phyloP scores from a whole-genome alignment of 331 rosid species.

The Malus hybrid region DNA sequence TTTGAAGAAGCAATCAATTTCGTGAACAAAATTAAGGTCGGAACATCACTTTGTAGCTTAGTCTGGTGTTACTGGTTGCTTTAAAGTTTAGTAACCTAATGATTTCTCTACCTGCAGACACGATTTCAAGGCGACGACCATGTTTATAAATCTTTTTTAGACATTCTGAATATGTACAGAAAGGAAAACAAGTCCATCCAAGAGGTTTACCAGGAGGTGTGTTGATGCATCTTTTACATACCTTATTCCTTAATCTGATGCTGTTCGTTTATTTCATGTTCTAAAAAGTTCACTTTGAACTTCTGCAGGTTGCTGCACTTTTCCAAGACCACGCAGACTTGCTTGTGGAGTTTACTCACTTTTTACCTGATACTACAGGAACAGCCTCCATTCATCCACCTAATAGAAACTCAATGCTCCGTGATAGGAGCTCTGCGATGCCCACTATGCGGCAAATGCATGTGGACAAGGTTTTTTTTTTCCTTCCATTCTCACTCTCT shows the following conservation, averaged over 20 bases:
- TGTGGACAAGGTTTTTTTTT: slow-evolving; percentile 74
- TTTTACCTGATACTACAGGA: slow-evolving; percentile 74
- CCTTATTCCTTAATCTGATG: background rate
- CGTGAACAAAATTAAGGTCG: slow-evolving; percentile 94
- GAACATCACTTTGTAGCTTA: slow-evolving; percentile 9
- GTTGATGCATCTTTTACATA: slow-evolving; percentile 28
- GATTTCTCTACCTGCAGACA: slow-evolving; percentile 45
- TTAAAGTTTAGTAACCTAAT: slow-evolving; percentile 21
- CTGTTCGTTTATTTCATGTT: slow-evolving; percentile 2
- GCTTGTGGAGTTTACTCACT: slow-evolving; percentile 81
- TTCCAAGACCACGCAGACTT: slow-evolving; percentile 76
- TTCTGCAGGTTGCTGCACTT: slow-evolving; percentile 72
- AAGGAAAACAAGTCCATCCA: slow-evolving; percentile 79
- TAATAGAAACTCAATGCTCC: slow-evolving; percentile 55
- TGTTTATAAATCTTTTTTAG: slow-evolving; percentile 90
- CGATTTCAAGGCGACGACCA: slow-evolving; percentile 90
- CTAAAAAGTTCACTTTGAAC: slow-evolving; percentile 14
- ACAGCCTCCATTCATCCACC: slow-evolving; percentile 49
- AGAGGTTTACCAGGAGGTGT: slow-evolving; percentile 85
- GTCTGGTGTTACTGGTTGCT: slow-evolving; percentile 8
- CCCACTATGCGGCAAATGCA: slow-evolving; percentile 60
- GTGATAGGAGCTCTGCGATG: slow-evolving; percentile 81
- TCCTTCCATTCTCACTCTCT: slow-evolving; percentile 3
- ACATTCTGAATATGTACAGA: slow-evolving; percentile 92
- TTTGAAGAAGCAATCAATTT: slow-evolving; percentile 94